Conservation (phyloP, 1,139 yeast genomes). For the Taphrina deformans region DNA sequence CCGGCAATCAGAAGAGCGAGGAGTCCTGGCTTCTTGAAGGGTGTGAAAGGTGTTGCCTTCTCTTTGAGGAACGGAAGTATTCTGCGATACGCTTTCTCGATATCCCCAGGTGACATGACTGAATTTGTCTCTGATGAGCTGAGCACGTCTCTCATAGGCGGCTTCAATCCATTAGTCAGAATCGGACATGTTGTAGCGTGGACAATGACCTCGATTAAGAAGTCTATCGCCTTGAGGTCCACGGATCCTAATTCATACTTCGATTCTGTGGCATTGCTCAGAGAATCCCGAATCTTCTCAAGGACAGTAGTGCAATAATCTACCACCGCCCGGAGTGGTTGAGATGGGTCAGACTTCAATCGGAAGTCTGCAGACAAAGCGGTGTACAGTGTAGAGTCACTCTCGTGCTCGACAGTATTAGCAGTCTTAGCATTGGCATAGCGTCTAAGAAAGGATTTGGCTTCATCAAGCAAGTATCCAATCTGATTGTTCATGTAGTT, state of each 20-base stretch:
- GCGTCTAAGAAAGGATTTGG: not conserved
- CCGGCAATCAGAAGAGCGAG: constrained; percentile 8
- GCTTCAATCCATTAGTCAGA: not conserved
- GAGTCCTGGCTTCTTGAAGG: not conserved
- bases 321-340: not conserved
- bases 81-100: not conserved
- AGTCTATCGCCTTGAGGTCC: constrained; percentile 7
- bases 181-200: not conserved
- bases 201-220: constrained; percentile 4
- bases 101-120: not conserved
- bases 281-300: not conserved
- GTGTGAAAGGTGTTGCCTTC: not conserved
- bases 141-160: not conserved
- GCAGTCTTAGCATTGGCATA: not conserved
- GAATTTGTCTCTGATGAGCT: not conserved
- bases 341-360: not conserved
- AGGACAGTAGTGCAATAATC: not conserved
- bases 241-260: not conserved
- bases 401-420: not conserved
- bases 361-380: not conserved
- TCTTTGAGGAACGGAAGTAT: not conserved
- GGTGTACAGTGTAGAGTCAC: not conserved
- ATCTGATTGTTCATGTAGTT: not conserved
- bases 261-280: not conserved
- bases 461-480: not conserved